Percentiles rank a stretch among this genome's conserved stretches.
Evolutionary conservation across 2,329 filamentous ascomycete species (phyloP).

Genomic region (Aureobasidium melanogenum): DNA sequence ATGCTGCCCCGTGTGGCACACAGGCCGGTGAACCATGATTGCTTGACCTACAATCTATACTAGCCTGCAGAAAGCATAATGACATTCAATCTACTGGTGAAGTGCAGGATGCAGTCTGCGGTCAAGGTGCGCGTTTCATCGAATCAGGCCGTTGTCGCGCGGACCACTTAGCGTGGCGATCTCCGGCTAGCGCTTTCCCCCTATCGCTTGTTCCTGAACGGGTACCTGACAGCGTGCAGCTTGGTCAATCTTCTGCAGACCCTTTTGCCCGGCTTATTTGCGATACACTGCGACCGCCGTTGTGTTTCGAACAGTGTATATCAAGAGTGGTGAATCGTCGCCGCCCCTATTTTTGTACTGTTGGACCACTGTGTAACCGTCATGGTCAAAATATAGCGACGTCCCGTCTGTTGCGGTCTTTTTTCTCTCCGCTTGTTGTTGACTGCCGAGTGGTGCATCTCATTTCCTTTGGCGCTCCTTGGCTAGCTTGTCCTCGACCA

Average conservation of each 20-base stretch:
- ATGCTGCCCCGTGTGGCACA: background rate
- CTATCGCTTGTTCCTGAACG: slow-evolving; percentile 8
- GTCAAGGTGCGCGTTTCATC: slow-evolving; percentile 10
- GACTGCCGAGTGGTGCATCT: background rate
- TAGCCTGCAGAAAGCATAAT: slow-evolving; percentile 6
- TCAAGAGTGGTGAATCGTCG: background rate
- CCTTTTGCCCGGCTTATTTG: slow-evolving; percentile 9
- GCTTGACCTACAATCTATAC: slow-evolving; percentile 3
- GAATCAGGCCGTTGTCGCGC: slow-evolving; percentile 6
- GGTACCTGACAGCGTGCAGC: slow-evolving; percentile 10
- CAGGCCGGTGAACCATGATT: background rate
- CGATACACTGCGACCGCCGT: slow-evolving; percentile 5
- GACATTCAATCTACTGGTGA: slow-evolving; percentile 2
- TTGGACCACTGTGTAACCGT: background rate
- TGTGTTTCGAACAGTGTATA: background rate
- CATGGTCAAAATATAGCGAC: background rate
- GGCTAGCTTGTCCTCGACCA: slow-evolving; percentile 4
- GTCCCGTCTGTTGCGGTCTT: background rate
- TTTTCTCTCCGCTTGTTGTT: background rate
- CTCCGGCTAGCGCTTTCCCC: slow-evolving; percentile 3
- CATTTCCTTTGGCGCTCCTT: slow-evolving; percentile 12
- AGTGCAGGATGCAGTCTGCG: slow-evolving; percentile 7
- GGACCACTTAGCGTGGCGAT: slow-evolving; percentile 10
- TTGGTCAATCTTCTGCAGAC: background rate
- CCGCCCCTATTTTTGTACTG: background rate